Evolutionary conservation across 805 yeast genomes (phyloP).

Genomic region (Middelhovenomyces tepae): DNA sequence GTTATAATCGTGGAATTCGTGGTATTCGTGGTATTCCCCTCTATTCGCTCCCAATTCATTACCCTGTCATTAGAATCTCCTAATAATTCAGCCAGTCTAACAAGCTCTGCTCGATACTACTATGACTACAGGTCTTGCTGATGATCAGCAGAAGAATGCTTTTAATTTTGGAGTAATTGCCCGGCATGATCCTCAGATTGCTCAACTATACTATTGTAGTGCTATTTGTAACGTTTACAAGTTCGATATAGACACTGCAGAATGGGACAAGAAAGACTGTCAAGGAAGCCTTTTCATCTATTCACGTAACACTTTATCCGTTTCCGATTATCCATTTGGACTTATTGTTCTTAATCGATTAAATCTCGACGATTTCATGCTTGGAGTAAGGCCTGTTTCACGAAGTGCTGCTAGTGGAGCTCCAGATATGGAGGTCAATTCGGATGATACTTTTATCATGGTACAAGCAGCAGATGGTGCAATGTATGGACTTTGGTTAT

Average conservation of each 20-base stretch:
- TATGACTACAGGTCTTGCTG: too few species aligned
- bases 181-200: slow-evolving; percentile 29
- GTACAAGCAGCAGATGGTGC: slow-evolving; percentile 24
- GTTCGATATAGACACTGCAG: slow-evolving; percentile 24
- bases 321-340: slow-evolving; percentile 26
- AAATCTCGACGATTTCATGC: slow-evolving; percentile 23
- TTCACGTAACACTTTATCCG: slow-evolving; percentile 15
- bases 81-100: too few species aligned
- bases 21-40: too few species aligned
- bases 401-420: slow-evolving; percentile 15
- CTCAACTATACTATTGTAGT: slow-evolving; percentile 29
- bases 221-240: slow-evolving; percentile 33
- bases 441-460: slow-evolving; percentile 30
- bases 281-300: slow-evolving; percentile 34
- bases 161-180: slow-evolving; percentile 27
- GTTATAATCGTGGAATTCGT: too few species aligned
- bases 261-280: slow-evolving; percentile 31
- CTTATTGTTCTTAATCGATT: slow-evolving; percentile 30
- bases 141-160: slow-evolving; percentile 11
- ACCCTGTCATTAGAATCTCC: too few species aligned
- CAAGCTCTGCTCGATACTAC: too few species aligned
- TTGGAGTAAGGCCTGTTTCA: slow-evolving; percentile 27
- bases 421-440: slow-evolving; percentile 25
- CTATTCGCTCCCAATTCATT: too few species aligned
- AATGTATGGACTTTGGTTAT: slow-evolving; percentile 32